Evolutionary conservation across 441 rosid genomes (phyloP).

Genomic region (Corymbia citriodora): DNA sequence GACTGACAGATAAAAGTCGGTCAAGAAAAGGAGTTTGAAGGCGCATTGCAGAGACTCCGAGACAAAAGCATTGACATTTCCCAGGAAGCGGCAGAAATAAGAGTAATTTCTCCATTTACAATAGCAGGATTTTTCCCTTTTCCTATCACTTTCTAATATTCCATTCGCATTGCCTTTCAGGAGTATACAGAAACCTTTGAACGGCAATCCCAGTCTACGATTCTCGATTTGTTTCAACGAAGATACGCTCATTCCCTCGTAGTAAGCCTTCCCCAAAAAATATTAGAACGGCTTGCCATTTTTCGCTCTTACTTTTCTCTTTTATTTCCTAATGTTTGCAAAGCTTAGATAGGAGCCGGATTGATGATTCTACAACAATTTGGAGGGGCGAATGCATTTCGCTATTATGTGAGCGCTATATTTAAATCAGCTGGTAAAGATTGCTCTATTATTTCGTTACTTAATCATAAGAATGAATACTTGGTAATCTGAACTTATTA

Average conservation of each 20-base stretch:
- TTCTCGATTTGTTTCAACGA: constrained; percentile 33
- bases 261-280: constrained; percentile 24
- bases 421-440: neutral
- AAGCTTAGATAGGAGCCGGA: constrained; percentile 35
- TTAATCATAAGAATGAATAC: neutral
- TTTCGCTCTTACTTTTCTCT: neutral
- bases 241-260: constrained; percentile 38
- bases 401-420: constrained; percentile 30
- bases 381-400: constrained; percentile 37
- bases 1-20: constrained; percentile 39
- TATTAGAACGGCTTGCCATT: neutral
- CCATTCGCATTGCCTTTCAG: neutral
- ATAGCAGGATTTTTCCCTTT: constrained; percentile 19
- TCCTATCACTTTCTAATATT: constrained; percentile 16
- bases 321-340: neutral
- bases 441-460: neutral
- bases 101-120: constrained; percentile 14
- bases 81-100: constrained; percentile 45
- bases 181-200: constrained; percentile 15
- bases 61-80: constrained; percentile 44
- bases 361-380: constrained; percentile 41
- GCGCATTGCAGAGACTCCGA: constrained; percentile 34
- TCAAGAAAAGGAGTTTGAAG: constrained; percentile 42
- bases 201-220: constrained; percentile 6
- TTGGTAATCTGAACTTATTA: neutral